Conservation (phyloP, 257 asterid species). For the Pogostemon cablin region DNA sequence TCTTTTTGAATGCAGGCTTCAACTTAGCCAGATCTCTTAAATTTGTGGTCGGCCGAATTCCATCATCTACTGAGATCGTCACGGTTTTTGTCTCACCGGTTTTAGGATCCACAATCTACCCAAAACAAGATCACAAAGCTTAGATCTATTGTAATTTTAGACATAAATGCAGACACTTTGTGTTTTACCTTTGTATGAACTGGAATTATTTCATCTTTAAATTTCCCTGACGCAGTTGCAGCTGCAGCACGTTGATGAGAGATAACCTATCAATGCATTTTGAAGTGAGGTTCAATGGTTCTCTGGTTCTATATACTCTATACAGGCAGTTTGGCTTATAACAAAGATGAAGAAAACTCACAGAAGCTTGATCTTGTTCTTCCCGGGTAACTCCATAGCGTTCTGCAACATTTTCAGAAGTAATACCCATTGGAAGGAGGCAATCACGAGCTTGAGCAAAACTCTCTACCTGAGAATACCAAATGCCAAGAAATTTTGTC, state of each 20-base stretch:
- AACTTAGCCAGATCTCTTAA: conserved; percentile 69
- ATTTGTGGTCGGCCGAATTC: conserved; percentile 79
- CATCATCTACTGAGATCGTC: conserved; percentile 74
- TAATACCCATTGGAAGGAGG: conserved; percentile 90
- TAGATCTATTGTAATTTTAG: neutral
- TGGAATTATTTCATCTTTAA: conserved; percentile 85
- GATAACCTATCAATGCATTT: conserved; percentile 52
- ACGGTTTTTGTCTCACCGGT: conserved; percentile 70
- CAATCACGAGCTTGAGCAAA: conserved; percentile 80
- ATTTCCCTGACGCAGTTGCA: conserved; percentile 82
- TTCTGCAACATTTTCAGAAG: conserved; percentile 92
- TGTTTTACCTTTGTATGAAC: conserved; percentile 73
- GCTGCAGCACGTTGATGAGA: conserved; percentile 95
- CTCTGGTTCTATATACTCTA: neutral
- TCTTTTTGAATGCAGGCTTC: conserved; percentile 85
- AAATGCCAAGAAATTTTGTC: conserved; percentile 26
- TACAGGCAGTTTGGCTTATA: neutral
- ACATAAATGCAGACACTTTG: conserved; percentile 3
- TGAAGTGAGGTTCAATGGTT: conserved; percentile 24
- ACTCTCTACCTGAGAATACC: conserved; percentile 50
- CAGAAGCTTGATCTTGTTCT: conserved; percentile 96
- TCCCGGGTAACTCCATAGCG: conserved; percentile 80
- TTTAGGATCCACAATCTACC: conserved; percentile 68
- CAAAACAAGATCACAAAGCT: conserved; percentile 22
- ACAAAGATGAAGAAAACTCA: conserved; percentile 39